phyloP scores from a whole-genome alignment of 768 basidiomycete genomes.

The Boletus vermiculosoides region DNA sequence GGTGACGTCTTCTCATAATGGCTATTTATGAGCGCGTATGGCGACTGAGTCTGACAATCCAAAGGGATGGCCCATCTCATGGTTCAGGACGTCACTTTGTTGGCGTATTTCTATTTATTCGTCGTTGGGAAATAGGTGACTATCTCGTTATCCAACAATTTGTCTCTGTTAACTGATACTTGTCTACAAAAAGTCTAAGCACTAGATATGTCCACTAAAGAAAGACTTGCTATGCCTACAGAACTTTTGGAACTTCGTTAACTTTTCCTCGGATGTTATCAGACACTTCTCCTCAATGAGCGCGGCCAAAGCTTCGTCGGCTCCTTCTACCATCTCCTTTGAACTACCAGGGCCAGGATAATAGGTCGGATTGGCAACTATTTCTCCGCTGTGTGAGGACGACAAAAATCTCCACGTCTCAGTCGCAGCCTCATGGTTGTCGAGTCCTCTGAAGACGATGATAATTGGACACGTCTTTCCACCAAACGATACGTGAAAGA shows the following conservation, averaged over 20 bases:
- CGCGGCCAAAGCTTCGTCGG: constrained; percentile 15
- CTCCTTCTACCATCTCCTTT: constrained; percentile 15
- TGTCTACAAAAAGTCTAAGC: neutral
- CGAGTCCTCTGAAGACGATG: constrained; percentile 23
- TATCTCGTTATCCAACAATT: neutral
- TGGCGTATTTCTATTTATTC: neutral
- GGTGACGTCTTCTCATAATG: neutral
- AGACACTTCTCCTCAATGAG: constrained; percentile 24
- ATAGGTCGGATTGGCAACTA: constrained; percentile 21
- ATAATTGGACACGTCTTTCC: constrained; percentile 22
- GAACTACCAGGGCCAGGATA: constrained; percentile 15
- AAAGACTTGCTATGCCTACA: constrained; percentile 17
- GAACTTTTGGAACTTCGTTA: constrained; percentile 22
- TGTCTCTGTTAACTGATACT: neutral
- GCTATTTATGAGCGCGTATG: neutral
- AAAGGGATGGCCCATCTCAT: neutral
- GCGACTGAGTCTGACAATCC: neutral
- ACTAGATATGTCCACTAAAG: constrained; percentile 15
- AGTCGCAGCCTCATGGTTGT: constrained; percentile 11
- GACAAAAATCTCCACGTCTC: constrained; percentile 17
- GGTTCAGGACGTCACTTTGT: neutral
- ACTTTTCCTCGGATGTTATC: constrained; percentile 15
- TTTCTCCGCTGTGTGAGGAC: constrained; percentile 8
- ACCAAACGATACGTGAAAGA: constrained; percentile 17
- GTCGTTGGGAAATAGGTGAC: neutral